phyloP scores from a whole-genome alignment of 106 monocot species.

The Dioscorea alata region DNA sequence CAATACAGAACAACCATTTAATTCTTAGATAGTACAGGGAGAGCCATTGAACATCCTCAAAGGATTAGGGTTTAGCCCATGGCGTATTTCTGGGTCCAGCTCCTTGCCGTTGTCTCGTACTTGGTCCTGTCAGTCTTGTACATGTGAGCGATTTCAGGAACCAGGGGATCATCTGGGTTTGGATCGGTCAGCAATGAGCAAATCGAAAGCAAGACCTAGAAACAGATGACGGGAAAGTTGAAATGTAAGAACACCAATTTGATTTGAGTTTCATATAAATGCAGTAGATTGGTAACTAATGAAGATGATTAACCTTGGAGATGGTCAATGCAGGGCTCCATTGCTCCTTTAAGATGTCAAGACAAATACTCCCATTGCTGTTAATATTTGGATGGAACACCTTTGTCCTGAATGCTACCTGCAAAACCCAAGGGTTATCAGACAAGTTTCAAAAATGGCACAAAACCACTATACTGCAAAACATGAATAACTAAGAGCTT shows the following conservation, averaged over 20 bases:
- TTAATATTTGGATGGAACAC: conserved; percentile 72
- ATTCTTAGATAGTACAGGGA: background rate
- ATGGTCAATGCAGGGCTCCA: conserved; percentile 72
- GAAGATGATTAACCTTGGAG: conserved; percentile 36
- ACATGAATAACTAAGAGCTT: no score
- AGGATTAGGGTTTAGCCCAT: conserved; percentile 13
- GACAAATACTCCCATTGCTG: conserved; percentile 66
- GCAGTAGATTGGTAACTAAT: background rate
- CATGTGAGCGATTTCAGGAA: conserved; percentile 38
- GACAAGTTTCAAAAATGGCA: no score
- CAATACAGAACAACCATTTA: background rate
- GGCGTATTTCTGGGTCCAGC: conserved; percentile 49
- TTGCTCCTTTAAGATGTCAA: conserved; percentile 69
- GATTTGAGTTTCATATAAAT: no score
- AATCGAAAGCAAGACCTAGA: conserved; percentile 38
- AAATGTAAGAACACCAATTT: no score
- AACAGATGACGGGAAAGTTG: background rate
- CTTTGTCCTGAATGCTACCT: conserved; percentile 43
- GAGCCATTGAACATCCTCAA: background rate
- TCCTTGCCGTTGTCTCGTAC: conserved; percentile 45
- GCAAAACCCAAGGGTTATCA: background rate
- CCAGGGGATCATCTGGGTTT: conserved; percentile 34
- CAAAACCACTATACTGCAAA: no score
- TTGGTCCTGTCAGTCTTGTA: conserved; percentile 32
- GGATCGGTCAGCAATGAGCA: conserved; percentile 41